A percentile compares a stretch with the other conserved stretches of the same genome.
Evolutionary conservation across 2,329 filamentous ascomycete genomes (phyloP).

Genomic region (Colletotrichum sp.): DNA sequence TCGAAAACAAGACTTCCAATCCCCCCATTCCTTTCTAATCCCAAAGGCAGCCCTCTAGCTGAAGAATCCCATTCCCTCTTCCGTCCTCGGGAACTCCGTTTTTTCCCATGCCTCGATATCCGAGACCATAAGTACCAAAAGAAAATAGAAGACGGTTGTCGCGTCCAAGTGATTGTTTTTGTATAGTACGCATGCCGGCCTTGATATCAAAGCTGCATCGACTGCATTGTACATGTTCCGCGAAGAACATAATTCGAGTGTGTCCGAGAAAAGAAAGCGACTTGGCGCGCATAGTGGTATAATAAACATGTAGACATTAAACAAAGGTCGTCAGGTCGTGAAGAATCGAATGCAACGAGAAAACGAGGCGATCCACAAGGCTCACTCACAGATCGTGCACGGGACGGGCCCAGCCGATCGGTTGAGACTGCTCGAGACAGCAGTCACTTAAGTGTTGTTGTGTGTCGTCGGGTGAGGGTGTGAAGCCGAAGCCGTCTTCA

Average conservation of each 20-base stretch:
- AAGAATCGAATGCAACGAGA: conserved; percentile 23
- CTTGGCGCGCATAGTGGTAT: conserved; percentile 20
- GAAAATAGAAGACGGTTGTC: background rate
- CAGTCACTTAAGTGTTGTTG: background rate
- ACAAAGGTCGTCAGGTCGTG: conserved; percentile 25
- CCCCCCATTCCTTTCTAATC: background rate
- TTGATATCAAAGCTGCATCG: background rate
- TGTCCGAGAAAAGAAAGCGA: conserved; percentile 21
- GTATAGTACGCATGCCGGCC: background rate
- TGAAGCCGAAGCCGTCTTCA: background rate
- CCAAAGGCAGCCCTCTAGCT: background rate
- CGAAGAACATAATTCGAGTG: conserved; percentile 4
- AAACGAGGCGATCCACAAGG: background rate
- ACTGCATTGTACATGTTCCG: conserved; percentile 4
- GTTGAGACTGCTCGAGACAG: background rate
- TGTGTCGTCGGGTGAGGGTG: background rate
- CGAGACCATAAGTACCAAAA: background rate
- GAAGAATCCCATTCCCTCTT: background rate
- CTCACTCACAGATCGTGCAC: background rate
- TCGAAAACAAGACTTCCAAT: background rate
- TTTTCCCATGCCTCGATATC: background rate
- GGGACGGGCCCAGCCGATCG: background rate
- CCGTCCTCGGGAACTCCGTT: background rate
- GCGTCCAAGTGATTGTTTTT: conserved; percentile 1
- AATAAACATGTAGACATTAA: conserved; percentile 25